Evolutionary conservation across 768 basidiomycete species (phyloP).

Genomic region (Pleurotus sapidus): DNA sequence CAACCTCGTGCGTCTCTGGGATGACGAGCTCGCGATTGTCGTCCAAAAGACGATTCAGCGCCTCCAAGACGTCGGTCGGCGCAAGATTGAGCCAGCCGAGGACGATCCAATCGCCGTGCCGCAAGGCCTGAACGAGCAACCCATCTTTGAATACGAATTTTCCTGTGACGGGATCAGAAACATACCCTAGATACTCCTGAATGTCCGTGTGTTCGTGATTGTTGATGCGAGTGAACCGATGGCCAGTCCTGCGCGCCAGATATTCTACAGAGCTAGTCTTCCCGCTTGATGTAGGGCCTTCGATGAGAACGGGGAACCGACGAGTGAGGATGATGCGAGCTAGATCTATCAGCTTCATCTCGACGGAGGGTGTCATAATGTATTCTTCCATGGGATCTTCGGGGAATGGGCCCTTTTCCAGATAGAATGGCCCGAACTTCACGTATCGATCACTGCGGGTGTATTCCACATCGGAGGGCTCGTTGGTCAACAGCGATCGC

Average conservation of each 20-base stretch:
- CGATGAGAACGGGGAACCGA: no score
- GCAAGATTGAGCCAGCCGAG: constrained; percentile 97
- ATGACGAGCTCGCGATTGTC: constrained; percentile 96
- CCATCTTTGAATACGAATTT: constrained; percentile 95
- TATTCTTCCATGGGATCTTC: no score
- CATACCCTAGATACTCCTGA: constrained; percentile 96
- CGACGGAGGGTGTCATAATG: no score
- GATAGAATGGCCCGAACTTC: no score
- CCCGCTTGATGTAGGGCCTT: no score
- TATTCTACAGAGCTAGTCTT: no score
- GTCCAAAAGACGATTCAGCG: constrained; percentile 92
- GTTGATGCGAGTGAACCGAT: constrained; percentile 96
- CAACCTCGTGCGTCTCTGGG: constrained; percentile 93
- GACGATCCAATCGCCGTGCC: constrained; percentile 95
- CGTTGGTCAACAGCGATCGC: no score
- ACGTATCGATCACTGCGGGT: no score
- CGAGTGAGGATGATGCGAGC: no score
- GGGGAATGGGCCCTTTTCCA: no score
- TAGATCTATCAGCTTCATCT: no score
- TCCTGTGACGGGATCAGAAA: constrained; percentile 90
- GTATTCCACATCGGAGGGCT: no score
- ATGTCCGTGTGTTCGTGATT: constrained; percentile 99
- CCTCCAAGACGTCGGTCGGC: constrained; percentile 96
- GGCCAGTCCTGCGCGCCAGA: constrained; percentile 90
- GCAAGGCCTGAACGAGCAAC: constrained; percentile 88